phyloP scores from a whole-genome alignment of 352 stramenopile species.

The Pythium chondricola region DNA sequence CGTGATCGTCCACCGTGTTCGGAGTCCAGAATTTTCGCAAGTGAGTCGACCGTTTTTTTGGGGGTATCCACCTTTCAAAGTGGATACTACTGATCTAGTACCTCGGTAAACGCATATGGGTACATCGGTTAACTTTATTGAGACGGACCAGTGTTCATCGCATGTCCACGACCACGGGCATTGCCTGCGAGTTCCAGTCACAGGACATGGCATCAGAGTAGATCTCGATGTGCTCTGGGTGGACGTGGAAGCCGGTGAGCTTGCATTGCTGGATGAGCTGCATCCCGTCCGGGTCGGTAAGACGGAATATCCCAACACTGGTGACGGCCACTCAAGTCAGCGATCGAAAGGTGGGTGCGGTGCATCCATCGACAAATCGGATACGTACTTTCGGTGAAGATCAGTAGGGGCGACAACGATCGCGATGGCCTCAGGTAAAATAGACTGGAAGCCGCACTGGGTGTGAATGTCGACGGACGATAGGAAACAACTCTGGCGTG shows the following conservation, averaged over 20 bases:
- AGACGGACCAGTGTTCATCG: conserved; percentile 21
- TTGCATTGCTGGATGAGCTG: conserved; percentile 87
- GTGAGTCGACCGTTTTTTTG: no score
- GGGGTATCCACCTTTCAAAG: no score
- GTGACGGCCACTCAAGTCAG: not conserved
- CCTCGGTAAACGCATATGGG: not conserved
- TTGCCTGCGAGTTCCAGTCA: conserved; percentile 41
- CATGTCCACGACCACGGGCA: conserved; percentile 63
- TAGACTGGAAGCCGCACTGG: conserved; percentile 87
- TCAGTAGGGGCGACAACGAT: conserved; percentile 84
- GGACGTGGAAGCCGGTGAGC: conserved; percentile 81
- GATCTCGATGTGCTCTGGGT: conserved; percentile 68
- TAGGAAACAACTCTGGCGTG: conserved; percentile 84
- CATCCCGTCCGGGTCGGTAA: conserved; percentile 71
- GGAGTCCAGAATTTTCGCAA: no score
- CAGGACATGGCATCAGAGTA: conserved; percentile 76
- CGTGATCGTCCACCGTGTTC: not conserved
- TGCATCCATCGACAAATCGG: no score
- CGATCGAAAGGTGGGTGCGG: not conserved
- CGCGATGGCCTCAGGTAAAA: conserved; percentile 83
- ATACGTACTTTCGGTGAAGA: conserved; percentile 44
- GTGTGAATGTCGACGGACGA: conserved; percentile 89
- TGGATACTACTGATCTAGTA: no score
- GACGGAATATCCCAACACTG: conserved; percentile 80
- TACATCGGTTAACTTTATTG: not conserved